Evolutionary conservation across 495 filamentous ascomycete species (phyloP), one percentile per base, ranked within the genome.

Genomic region (Daldinia concentrica): DNA sequence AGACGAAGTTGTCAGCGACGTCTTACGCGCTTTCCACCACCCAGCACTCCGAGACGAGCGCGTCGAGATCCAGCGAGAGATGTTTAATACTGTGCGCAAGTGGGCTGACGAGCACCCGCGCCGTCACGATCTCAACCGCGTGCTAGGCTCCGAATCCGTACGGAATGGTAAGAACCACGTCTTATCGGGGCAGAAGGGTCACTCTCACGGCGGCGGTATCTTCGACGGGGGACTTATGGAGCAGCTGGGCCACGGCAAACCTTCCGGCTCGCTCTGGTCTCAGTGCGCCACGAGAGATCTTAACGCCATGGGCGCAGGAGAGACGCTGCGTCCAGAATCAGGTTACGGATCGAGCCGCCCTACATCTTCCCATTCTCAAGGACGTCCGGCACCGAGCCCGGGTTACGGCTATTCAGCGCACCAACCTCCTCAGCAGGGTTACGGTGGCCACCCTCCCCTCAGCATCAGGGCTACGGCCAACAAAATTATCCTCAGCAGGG

Each of bases 1-100:
- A 15, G 83, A 93, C 32, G 88, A 95, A 73, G 91, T 98, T 0
- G 81, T 94, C 27, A 78, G 90, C 45, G 95, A 98, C 64, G 88
- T 93, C 52, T 70, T 90, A 15, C 85, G 84, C 11, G 91, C 91
- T 2, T 97, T 98, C 83, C 95, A 98, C 77, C 94, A 98, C 77
- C 95, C 95, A 0, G 92, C 89, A 6, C 80, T 93, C 48, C 87
- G 93, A 11, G 86, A 94, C 59, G 88, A 88, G 19, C 80, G 81
- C 59, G 83, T 89, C 58, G 91, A 97, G 74, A 88, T 94, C 48
- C 95, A 98, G 71, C 82, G 87, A 6, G 87, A 88, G 34, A 98
- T 98, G 95, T 98, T 91, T 78, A 85, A 89, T 55, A 90, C 89
- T 2, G 93, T 98, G 12, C 80, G 91, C 68, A 81, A 81, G 48